These are phyloP conservation scores for Eucalyptus shirleyi DNA, from an alignment of 345 rosid species.

Conservation along the genomic window DNA sequence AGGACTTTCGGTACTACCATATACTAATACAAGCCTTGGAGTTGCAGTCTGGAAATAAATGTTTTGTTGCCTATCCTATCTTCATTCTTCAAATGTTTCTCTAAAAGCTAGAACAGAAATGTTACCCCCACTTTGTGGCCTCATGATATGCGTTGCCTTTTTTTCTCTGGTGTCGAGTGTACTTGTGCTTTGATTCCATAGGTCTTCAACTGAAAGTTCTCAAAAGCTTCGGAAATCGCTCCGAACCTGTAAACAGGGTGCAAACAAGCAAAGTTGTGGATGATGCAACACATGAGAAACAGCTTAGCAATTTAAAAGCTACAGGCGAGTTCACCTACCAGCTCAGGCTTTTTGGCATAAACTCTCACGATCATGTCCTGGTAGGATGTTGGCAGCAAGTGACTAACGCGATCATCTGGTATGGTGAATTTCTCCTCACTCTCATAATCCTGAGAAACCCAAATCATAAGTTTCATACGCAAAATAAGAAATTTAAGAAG, in stretches of 20 bases:
- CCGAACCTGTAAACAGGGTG: constrained; percentile 48
- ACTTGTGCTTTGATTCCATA: constrained; percentile 89
- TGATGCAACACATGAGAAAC: neutral
- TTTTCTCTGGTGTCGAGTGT: constrained; percentile 82
- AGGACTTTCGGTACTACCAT: neutral
- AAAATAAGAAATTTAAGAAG: neutral
- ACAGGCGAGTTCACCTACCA: constrained; percentile 33
- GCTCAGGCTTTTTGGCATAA: constrained; percentile 73
- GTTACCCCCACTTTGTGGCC: neutral
- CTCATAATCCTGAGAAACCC: constrained; percentile 55
- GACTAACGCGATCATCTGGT: constrained; percentile 67
- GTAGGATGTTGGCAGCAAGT: constrained; percentile 69
- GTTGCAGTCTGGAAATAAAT: neutral
- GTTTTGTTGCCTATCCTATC: neutral
- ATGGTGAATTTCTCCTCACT: constrained; percentile 67
- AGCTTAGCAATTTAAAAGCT: neutral
- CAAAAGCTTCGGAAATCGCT: constrained; percentile 80
- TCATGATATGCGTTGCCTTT: constrained; percentile 50
- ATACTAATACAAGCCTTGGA: neutral
- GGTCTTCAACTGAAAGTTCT: constrained; percentile 76
- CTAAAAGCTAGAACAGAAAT: neutral
- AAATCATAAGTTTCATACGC: neutral
- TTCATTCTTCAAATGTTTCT: neutral
- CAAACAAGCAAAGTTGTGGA: neutral
- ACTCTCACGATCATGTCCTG: constrained; percentile 96